Conservation (phyloP, 805 yeast species). For the Teunomyces funiuensis region DNA sequence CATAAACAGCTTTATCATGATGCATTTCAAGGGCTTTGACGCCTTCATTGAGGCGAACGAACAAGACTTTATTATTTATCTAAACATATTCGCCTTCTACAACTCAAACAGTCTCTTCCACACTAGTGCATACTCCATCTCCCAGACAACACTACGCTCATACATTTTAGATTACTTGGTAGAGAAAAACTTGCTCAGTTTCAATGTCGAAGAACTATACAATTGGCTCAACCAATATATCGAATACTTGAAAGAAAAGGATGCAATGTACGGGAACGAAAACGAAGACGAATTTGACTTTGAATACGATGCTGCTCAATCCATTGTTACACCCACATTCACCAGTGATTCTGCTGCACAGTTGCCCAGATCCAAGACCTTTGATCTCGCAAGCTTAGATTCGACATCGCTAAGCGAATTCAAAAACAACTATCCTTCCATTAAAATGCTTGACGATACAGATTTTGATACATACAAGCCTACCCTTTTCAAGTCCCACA, state of each 20-base stretch:
- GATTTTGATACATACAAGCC: not conserved
- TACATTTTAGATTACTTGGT: slow-evolving; percentile 30
- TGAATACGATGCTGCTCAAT: not conserved
- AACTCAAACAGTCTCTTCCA: slow-evolving; percentile 27
- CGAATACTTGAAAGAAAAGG: slow-evolving; percentile 33
- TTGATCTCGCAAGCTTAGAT: not conserved
- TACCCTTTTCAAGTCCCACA: not conserved
- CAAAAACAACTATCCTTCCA: slow-evolving; percentile 10
- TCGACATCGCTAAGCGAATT: slow-evolving; percentile 2
- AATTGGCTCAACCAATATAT: slow-evolving; percentile 41
- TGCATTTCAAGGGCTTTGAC: slow-evolving; percentile 44
- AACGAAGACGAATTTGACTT: not conserved
- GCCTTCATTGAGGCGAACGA: slow-evolving; percentile 35
- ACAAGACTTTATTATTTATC: slow-evolving; percentile 41
- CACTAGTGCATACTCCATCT: slow-evolving; percentile 19
- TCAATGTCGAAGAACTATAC: slow-evolving; percentile 36
- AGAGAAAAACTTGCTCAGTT: slow-evolving; percentile 28
- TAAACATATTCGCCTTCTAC: slow-evolving; percentile 43
- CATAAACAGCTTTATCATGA: slow-evolving; percentile 42
- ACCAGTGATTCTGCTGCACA: not conserved
- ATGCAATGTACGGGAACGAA: slow-evolving; percentile 8
- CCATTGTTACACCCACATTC: not conserved
- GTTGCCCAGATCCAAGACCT: slow-evolving; percentile 6
- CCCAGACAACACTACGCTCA: slow-evolving; percentile 20
- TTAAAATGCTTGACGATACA: not conserved